Evolutionary conservation across 805 yeast species (phyloP).

Genomic region (Danielia oregonensis): DNA sequence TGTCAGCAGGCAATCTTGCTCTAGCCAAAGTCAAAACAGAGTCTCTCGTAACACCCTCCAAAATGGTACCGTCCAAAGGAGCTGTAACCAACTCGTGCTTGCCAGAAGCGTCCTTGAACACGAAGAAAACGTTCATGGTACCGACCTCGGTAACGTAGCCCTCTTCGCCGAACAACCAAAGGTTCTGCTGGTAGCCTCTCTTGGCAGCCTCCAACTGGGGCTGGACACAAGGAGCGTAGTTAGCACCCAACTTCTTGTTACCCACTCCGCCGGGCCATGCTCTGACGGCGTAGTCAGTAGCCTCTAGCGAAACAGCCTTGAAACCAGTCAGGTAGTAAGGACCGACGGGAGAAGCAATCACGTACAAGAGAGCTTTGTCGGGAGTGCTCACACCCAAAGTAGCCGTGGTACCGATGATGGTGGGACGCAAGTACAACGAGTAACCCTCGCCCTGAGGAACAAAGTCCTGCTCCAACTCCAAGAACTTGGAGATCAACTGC

Average conservation of each 20-base stretch:
- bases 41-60: conserved; percentile 95
- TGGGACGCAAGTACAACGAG: conserved; percentile 90
- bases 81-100: conserved; percentile 92
- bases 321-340: conserved; percentile 88
- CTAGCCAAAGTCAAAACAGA: conserved; percentile 76
- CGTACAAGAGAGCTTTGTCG: conserved; percentile 72
- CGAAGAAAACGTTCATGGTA: conserved; percentile 93
- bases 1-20: conserved; percentile 65
- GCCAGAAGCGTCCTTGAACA: conserved; percentile 75
- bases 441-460: conserved; percentile 86
- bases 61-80: conserved; percentile 94
- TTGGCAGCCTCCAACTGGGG: conserved; percentile 89
- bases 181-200: conserved; percentile 92
- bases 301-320: conserved; percentile 92
- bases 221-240: conserved; percentile 91
- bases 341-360: conserved; percentile 94
- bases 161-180: conserved; percentile 94
- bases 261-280: conserved; percentile 99
- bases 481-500: conserved; percentile 71
- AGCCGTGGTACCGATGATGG: conserved; percentile 88
- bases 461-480: conserved; percentile 69
- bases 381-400: conserved; percentile 87
- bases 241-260: conserved; percentile 93
- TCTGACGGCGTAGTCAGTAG: conserved; percentile 93
- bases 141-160: conserved; percentile 92